These are phyloP conservation scores for Arthrobotrys iridis DNA, from an alignment of 2,329 filamentous ascomycete species.

Conservation along the genomic window DNA sequence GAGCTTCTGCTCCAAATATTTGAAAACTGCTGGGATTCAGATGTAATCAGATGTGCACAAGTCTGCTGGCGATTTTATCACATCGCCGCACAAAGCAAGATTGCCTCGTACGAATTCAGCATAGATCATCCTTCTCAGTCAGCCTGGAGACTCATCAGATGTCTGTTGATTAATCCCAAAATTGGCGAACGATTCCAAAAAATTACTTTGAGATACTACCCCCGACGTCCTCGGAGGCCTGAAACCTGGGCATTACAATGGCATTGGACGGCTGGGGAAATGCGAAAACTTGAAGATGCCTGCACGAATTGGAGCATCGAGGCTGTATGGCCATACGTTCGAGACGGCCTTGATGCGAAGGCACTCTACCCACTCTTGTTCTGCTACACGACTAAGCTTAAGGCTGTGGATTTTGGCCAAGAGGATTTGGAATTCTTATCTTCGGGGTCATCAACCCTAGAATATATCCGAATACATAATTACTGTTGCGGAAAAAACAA, in stretches of 20 bases:
- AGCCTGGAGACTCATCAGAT: constrained; percentile 5
- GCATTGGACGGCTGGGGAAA: background rate
- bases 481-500: no score
- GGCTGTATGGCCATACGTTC: no score
- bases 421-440: no score
- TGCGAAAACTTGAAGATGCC: background rate
- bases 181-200: background rate
- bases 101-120: constrained; percentile 10
- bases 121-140: background rate
- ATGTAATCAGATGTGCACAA: background rate
- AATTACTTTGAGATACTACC: background rate
- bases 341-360: background rate
- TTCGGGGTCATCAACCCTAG: no score
- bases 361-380: background rate
- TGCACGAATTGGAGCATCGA: background rate
- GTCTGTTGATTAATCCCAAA: background rate
- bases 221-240: background rate
- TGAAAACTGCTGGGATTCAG: no score
- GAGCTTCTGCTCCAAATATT: constrained; percentile 16
- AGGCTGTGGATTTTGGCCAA: background rate
- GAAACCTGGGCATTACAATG: constrained; percentile 7
- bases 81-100: background rate
- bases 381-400: background rate
- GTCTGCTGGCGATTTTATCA: background rate
- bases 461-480: no score